Conservation (phyloP, 108 stramenopile genomes). For the Fragilariopsis cylindrus region DNA sequence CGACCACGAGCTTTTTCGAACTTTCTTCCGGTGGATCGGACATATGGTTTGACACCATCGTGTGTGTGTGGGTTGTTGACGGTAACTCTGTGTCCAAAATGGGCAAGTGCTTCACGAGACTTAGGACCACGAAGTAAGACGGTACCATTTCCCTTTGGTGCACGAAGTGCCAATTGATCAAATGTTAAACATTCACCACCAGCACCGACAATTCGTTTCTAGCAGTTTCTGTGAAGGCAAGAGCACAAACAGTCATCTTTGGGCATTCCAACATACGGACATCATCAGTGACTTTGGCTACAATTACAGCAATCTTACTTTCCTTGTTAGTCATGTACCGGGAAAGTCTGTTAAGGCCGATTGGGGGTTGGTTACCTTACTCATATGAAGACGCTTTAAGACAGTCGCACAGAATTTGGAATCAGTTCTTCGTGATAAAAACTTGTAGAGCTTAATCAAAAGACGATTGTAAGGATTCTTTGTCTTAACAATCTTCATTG, state of each 20-base stretch:
- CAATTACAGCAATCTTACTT: slow-evolving; percentile 95
- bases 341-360: slow-evolving; percentile 90
- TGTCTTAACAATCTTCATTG: slow-evolving; percentile 95
- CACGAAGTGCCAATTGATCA: slow-evolving; percentile 97
- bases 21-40: slow-evolving; percentile 99
- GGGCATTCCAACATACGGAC: slow-evolving; percentile 96
- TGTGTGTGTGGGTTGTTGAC: slow-evolving; percentile 92
- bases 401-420: slow-evolving; percentile 95
- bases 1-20: slow-evolving; percentile 99
- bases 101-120: slow-evolving; percentile 92
- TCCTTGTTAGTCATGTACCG: slow-evolving; percentile 98
- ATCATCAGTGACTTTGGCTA: slow-evolving; percentile 99
- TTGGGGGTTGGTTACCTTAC: slow-evolving; percentile 95
- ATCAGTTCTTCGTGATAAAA: slow-evolving; percentile 96
- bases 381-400: slow-evolving; percentile 98
- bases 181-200: slow-evolving; percentile 99
- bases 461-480: slow-evolving; percentile 97
- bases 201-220: slow-evolving; percentile 97
- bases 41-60: slow-evolving; percentile 97
- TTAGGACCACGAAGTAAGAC: slow-evolving; percentile 98
- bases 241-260: slow-evolving; percentile 93
- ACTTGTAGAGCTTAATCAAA: slow-evolving; percentile 99
- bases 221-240: slow-evolving; percentile 97
- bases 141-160: slow-evolving; percentile 96
- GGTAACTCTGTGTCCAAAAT: slow-evolving; percentile 95